Conservation (phyloP, 208 protist genomes). For the Acanthamoeba royreba region DNA sequence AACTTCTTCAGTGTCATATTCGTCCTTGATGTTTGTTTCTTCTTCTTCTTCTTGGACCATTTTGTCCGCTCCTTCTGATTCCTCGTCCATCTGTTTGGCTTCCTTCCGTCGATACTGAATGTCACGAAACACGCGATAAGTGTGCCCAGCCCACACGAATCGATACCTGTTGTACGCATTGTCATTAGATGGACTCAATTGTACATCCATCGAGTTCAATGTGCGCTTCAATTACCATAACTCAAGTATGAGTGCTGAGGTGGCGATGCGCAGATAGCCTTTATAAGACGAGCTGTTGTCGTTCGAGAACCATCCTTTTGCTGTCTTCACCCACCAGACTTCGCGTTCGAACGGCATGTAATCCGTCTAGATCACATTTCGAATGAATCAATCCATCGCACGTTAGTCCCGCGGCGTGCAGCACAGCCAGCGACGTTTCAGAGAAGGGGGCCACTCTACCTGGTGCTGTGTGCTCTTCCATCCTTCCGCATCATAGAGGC, state of each 20-base stretch:
- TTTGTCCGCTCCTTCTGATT: background rate
- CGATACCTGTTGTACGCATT: background rate
- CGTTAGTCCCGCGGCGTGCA: too few species aligned
- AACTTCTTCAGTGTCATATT: background rate
- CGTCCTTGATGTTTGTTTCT: background rate
- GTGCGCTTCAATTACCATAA: too few species aligned
- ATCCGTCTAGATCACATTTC: too few species aligned
- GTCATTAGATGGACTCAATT: too few species aligned
- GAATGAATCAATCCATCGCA: too few species aligned
- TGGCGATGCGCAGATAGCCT: background rate
- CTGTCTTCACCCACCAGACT: conserved; percentile 45
- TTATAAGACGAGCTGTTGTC: conserved; percentile 28
- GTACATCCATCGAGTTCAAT: too few species aligned
- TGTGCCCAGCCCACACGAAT: conserved; percentile 36
- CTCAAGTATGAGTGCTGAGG: conserved; percentile 23
- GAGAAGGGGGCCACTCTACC: background rate
- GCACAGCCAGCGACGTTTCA: too few species aligned
- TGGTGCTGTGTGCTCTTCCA: conserved; percentile 26
- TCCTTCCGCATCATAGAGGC: conserved; percentile 17
- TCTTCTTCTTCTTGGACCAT: background rate
- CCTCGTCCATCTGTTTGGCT: background rate
- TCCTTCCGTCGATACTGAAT: background rate
- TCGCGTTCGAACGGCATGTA: conserved; percentile 34
- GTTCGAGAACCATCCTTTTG: background rate
- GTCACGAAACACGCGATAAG: background rate